Evolutionary conservation across 306 rosid genomes (phyloP), one percentile per base, ranked within the genome.

Genomic region (Pterocarpus santalinus): DNA sequence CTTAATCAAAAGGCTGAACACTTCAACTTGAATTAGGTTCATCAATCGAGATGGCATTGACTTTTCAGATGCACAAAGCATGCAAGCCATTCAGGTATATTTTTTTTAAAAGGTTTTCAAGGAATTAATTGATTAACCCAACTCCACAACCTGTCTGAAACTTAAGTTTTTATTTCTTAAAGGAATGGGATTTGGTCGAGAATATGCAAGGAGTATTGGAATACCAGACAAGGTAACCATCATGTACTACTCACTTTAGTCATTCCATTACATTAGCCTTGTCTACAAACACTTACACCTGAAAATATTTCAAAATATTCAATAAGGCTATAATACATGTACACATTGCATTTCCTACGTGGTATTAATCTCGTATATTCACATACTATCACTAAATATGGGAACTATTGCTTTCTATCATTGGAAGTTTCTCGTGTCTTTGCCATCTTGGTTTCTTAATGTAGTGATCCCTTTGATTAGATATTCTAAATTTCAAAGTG

Each of bases 101-200:
- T 51, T 85, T 69, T 78, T 66, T 51, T 63, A 60, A 61, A 67
- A 71, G 39, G 52, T 73, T 87, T 49, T 83, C 58, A 2, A 43
- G 52, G 76, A 78, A 39, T 38, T 83, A 58, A n/a, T 88, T 85
- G 64, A 61, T 69, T 52, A 51, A n/a, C 57, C 75, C 35, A 76
- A 84, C 69, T 51, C 36, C 75, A 77, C 64, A 46, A 17, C 84
- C 44, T 77, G 49, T 67, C 65, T 80, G 76, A 57, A 72, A 44
- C 71, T 47, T 46, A 57, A 71, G 22, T 79, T 76, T 75, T 73
- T 86, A 30, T 73, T 72, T 67, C 58, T 84, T 85, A 11, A 28
- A 93, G 99, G 99, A 95, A 85, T 95, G 98, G 99, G 99, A 95
- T 73, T 92, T 95, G 91, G 99, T 61, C 76, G 99, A 95, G 85